Conservation (phyloP, 2,329 filamentous ascomycete species). For the Sporothrix protearum region DNA sequence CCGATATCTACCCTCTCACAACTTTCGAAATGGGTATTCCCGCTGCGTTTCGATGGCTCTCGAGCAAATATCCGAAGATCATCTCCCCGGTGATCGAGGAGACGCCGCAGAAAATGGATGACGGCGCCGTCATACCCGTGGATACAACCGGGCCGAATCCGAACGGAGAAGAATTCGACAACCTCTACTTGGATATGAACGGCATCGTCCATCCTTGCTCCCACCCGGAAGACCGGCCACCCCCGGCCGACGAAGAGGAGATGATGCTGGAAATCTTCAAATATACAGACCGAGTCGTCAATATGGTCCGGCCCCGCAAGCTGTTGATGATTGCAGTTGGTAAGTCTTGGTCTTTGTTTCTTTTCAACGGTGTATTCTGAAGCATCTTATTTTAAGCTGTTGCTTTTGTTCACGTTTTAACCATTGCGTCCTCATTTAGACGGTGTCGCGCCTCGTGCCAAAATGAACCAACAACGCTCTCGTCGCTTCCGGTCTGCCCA, state of each 20-base stretch:
- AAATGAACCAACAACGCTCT: constrained; percentile 99
- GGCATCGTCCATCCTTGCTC: constrained; percentile 99
- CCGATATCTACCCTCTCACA: not conserved
- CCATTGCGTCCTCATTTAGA: constrained; percentile 49
- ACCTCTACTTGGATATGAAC: constrained; percentile 98
- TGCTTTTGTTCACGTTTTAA: not conserved
- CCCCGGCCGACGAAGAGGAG: constrained; percentile 91
- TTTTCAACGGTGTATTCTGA: constrained; percentile 25
- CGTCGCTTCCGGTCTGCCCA: constrained; percentile 91
- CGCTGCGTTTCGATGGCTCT: constrained; percentile 93
- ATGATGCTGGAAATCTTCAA: constrained; percentile 99
- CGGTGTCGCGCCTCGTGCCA: constrained; percentile 93
- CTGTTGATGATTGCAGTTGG: constrained; percentile 95
- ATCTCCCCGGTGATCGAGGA: constrained; percentile 89
- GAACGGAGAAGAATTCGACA: constrained; percentile 97
- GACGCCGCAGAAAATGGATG: constrained; percentile 69
- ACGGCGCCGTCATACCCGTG: constrained; percentile 79
- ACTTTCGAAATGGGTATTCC: constrained; percentile 76
- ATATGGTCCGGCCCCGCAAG: constrained; percentile 96
- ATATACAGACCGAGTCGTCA: constrained; percentile 97
- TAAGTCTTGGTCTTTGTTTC: constrained; percentile 53
- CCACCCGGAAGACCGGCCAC: constrained; percentile 88
- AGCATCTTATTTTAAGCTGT: not conserved
- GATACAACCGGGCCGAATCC: constrained; percentile 84
- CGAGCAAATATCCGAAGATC: constrained; percentile 96